These are phyloP conservation scores for Lablab purpureus DNA, from an alignment of 306 rosid species.

Conservation along the genomic window DNA sequence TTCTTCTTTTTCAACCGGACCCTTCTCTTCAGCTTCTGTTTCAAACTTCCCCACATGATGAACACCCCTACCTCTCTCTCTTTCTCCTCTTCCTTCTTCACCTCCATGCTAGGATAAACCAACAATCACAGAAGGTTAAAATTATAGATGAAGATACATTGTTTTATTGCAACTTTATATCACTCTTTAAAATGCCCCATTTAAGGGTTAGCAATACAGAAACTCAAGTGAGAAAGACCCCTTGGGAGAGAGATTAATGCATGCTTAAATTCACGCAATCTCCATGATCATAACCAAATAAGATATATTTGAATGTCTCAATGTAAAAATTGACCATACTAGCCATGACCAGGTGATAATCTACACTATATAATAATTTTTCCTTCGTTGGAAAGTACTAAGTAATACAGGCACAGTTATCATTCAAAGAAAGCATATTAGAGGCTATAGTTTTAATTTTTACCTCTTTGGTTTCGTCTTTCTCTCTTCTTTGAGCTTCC, in stretches of 20 bases:
- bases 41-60: slow-evolving; percentile 42
- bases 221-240: neutral
- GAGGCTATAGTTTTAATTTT: neutral
- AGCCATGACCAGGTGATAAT: neutral
- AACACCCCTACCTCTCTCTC: neutral
- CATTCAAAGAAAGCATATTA: neutral
- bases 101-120: neutral
- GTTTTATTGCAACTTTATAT: neutral
- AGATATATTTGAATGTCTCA: neutral
- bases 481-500: slow-evolving; percentile 11
- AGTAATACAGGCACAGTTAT: neutral
- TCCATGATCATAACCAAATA: neutral
- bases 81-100: slow-evolving; percentile 2
- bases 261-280: neutral
- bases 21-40: slow-evolving; percentile 37
- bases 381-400: neutral
- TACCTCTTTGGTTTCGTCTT: neutral
- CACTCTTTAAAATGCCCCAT: neutral
- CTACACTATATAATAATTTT: neutral
- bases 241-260: neutral
- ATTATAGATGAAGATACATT: neutral
- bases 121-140: neutral
- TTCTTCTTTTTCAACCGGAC: neutral
- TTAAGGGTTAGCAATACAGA: neutral
- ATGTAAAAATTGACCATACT: neutral